Percentiles rank a stretch among this genome's conserved stretches.
These are phyloP conservation scores for Trichophyton mentagrophytes DNA, from an alignment of 2,329 filamentous ascomycete genomes.

Conservation along the genomic window DNA sequence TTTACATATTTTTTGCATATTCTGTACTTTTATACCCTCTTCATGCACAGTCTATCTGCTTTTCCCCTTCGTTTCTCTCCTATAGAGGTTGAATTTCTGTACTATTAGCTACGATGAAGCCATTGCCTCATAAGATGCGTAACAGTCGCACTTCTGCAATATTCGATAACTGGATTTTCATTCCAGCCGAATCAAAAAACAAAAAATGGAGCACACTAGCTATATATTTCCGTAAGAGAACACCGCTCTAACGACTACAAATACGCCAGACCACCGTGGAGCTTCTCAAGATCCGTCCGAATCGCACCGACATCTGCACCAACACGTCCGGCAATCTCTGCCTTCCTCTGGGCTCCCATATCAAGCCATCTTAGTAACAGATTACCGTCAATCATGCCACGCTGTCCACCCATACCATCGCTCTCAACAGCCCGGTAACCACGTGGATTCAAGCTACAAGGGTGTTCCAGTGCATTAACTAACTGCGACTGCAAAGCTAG, in stretches of 20 bases:
- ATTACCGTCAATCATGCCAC: conserved; percentile 66
- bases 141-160: not conserved
- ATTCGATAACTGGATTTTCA: not conserved
- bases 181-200: too few species aligned
- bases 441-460: conserved; percentile 70
- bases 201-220: not conserved
- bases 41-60: not conserved
- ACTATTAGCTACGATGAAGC: not conserved
- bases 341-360: conserved; percentile 55
- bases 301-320: conserved; percentile 57
- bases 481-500: conserved; percentile 71
- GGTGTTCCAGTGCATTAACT: conserved; percentile 58
- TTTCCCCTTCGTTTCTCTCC: not conserved
- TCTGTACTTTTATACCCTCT: not conserved
- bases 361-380: conserved; percentile 64
- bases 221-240: not conserved
- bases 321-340: conserved; percentile 61
- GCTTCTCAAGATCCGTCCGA: conserved; percentile 53
- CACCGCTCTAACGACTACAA: conserved; percentile 15
- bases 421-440: conserved; percentile 53
- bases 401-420: conserved; percentile 35
- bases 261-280: conserved; percentile 49
- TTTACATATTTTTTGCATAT: not conserved
- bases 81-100: not conserved
- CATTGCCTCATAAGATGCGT: not conserved